phyloP scores from a whole-genome alignment of 2,329 filamentous ascomycete genomes.

The Scedosporium boydii region DNA sequence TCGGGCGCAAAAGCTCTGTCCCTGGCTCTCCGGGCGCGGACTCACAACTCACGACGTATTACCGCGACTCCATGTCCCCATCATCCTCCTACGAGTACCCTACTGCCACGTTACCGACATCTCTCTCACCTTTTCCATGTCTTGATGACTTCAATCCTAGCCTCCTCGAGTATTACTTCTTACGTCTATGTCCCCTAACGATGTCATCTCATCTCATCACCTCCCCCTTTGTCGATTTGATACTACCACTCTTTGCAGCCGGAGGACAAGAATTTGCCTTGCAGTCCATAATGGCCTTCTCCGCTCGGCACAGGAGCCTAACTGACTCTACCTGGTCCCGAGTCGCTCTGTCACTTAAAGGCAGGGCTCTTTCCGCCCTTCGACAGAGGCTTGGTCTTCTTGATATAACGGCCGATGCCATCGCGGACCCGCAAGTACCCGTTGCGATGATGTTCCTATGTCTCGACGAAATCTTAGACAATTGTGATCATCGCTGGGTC shows the following conservation, averaged over 20 bases:
- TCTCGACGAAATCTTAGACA: slow-evolving; percentile 4
- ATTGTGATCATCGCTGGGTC: slow-evolving; percentile 25
- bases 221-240: slow-evolving; percentile 6
- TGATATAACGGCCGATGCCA: not conserved
- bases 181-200: slow-evolving; percentile 6
- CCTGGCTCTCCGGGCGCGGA: not conserved
- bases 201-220: not conserved
- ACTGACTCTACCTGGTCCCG: not conserved
- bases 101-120: not conserved
- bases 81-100: not conserved
- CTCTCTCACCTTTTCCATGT: slow-evolving; percentile 1
- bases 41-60: not conserved
- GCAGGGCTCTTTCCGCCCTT: slow-evolving; percentile 2
- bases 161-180: slow-evolving; percentile 7
- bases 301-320: slow-evolving; percentile 7
- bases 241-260: slow-evolving; percentile 4
- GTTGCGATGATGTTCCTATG: slow-evolving; percentile 6
- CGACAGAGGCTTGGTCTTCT: not conserved
- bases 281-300: slow-evolving; percentile 7
- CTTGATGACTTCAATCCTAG: slow-evolving; percentile 4
- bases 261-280: slow-evolving; percentile 2
- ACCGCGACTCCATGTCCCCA: not conserved
- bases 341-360: slow-evolving; percentile 1
- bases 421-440: slow-evolving; percentile 3
- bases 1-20: not conserved